Percentiles rank a stretch among this genome's conserved stretches.
Conservation (phyloP, 495 filamentous ascomycete species). For the Trichoderma asperelloides region DNA sequence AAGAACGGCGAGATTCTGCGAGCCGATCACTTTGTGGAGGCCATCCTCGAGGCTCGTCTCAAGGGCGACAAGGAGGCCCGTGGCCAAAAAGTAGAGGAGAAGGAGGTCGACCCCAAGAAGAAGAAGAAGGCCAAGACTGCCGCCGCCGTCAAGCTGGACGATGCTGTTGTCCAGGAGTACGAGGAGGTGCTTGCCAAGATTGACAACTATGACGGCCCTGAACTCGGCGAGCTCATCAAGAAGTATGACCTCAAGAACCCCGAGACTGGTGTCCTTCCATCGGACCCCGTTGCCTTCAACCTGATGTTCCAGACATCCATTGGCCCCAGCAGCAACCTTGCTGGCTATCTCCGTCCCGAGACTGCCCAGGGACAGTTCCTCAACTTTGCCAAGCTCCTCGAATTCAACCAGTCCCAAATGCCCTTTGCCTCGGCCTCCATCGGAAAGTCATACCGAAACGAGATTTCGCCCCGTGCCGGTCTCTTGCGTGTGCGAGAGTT, state of each 20-base stretch:
- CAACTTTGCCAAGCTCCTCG: conserved; percentile 67
- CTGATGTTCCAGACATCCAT: conserved; percentile 73
- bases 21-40: conserved; percentile 92
- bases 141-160: conserved; percentile 55
- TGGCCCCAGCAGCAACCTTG: conserved; percentile 50
- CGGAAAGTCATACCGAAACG: conserved; percentile 72
- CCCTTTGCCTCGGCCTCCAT: conserved; percentile 73
- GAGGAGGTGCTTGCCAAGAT: conserved; percentile 64
- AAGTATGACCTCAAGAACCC: conserved; percentile 66
- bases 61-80: conserved; percentile 74
- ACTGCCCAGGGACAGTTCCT: conserved; percentile 72
- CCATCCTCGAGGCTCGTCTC: conserved; percentile 74
- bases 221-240: conserved; percentile 61
- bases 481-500: conserved; percentile 74
- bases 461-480: conserved; percentile 66
- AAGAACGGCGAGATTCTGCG: conserved; percentile 94
- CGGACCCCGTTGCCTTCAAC: conserved; percentile 63
- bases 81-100: conserved; percentile 59
- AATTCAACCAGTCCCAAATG: conserved; percentile 65
- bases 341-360: conserved; percentile 62
- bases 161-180: conserved; percentile 60
- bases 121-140: conserved; percentile 48
- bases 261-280: conserved; percentile 45
- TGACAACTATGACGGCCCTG: conserved; percentile 65
- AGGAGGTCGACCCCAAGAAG: conserved; percentile 40